These are phyloP conservation scores for Ganoderma leucocontextum DNA, from an alignment of 1,284 basidiomycete genomes.

Conservation along the genomic window DNA sequence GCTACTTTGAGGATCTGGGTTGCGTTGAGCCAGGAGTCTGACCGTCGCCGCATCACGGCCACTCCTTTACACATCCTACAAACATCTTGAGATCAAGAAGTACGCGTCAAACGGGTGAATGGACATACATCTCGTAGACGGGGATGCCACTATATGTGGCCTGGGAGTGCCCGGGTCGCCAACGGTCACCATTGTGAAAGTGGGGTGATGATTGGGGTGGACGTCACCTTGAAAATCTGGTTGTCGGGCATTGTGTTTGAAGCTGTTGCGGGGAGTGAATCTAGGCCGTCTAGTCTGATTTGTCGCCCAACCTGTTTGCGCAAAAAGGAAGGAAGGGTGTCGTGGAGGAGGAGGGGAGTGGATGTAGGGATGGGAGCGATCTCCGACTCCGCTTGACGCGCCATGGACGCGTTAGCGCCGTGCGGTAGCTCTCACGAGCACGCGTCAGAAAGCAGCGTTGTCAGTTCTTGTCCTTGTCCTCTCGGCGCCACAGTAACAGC, in stretches of 20 bases:
- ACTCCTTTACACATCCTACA: slow-evolving; percentile 92
- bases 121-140: slow-evolving; percentile 84
- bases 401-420: slow-evolving; percentile 32
- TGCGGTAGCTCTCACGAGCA: slow-evolving; percentile 27
- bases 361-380: slow-evolving; percentile 21
- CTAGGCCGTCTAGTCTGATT: not conserved
- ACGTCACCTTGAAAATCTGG: slow-evolving; percentile 79
- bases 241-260: slow-evolving; percentile 71
- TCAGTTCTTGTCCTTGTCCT: not conserved
- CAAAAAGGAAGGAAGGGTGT: slow-evolving; percentile 5
- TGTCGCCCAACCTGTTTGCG: not conserved
- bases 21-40: slow-evolving; percentile 98
- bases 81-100: slow-evolving; percentile 43
- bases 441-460: slow-evolving; percentile 23
- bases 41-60: slow-evolving; percentile 96
- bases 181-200: slow-evolving; percentile 22
- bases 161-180: slow-evolving; percentile 46
- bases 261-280: not conserved
- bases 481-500: not conserved
- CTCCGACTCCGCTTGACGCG: slow-evolving; percentile 25
- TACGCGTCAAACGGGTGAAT: slow-evolving; percentile 46
- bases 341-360: slow-evolving; percentile 6
- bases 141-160: slow-evolving; percentile 90
- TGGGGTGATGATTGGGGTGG: slow-evolving; percentile 27
- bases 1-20: slow-evolving; percentile 99